Evolutionary conservation across 2,329 filamentous ascomycete species (phyloP), one percentile per base, ranked within the genome.

Genomic region (Huntiella abstrusa): DNA sequence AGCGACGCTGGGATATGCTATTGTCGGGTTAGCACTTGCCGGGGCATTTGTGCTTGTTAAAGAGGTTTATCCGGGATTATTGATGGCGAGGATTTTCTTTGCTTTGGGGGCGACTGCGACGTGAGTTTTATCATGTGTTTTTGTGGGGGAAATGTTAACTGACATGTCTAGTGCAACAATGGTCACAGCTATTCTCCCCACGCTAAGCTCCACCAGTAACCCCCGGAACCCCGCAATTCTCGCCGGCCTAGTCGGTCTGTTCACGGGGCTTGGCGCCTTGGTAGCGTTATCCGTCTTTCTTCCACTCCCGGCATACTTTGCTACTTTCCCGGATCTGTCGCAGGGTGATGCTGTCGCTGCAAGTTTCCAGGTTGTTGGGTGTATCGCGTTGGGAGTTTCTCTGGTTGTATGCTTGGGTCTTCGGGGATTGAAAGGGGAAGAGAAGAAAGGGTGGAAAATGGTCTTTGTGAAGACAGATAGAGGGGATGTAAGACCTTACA

Each of bases 141-240:
- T 28, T n/a, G n/a, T 12, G 5, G 6, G n/a, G 15, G 7, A 11
- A 17, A 17, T 17, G 1, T 46, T 17, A 43, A 15, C 36, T 37
- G 19, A 28, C 41, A 6, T 28, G 50, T 12, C 8, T 47, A 76
- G 72, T 4, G 73, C 86, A 11, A 96, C 91, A 1, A 98, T 98
- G 91, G 91, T 98, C 15, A 96, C 91, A 6, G 91, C 91, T 3
- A 85, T 93, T 40, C 68, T 98, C 17, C 91, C 91, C 1, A 78
- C 72, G 8, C 62, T 80, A 53, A 77, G 75, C 4, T 70, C 71
- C 51, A 11, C 15, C 17, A 41, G 7, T n/a, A 3, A 56, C 56
- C 36, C 51, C 53, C 61, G 62, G n/a, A 70, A 70, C 51, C 68
- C 73, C 1, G 69, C 70, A 1, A 66, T 68, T 13, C 70, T 98